Conservation (phyloP, 495 filamentous ascomycete genomes). For the Penicillium arizonense region DNA sequence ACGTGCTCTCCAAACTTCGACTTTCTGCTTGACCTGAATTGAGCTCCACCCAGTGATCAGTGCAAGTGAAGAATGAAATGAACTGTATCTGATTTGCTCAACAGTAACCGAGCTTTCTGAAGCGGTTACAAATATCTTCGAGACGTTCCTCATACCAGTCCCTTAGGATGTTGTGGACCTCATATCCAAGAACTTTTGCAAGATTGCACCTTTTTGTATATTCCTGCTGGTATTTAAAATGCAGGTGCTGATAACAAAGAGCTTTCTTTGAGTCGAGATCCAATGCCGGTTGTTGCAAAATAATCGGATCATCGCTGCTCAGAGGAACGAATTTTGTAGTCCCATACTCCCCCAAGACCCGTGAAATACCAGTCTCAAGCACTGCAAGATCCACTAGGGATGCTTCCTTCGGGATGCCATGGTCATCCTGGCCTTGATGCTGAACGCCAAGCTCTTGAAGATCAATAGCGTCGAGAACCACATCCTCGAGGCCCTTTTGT, state of each 20-base stretch:
- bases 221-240: no score
- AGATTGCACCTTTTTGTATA: not conserved
- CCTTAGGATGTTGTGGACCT: no score
- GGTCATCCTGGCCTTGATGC: no score
- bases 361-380: no score
- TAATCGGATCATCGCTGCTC: not conserved
- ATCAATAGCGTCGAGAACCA: no score
- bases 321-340: not conserved
- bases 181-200: not conserved
- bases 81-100: not conserved
- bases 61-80: not conserved
- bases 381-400: no score
- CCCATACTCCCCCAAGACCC: not conserved
- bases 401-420: no score
- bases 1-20: not conserved
- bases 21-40: not conserved
- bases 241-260: not conserved
- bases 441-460: no score
- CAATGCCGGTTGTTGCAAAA: not conserved
- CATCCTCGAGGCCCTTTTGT: no score
- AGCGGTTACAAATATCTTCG: not conserved
- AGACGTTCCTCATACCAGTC: no score
- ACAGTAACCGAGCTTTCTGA: not conserved
- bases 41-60: not conserved
- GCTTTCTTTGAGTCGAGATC: not conserved